These are phyloP conservation scores for Lentinula detonsa DNA, from an alignment of 768 basidiomycete genomes.

Conservation along the genomic window DNA sequence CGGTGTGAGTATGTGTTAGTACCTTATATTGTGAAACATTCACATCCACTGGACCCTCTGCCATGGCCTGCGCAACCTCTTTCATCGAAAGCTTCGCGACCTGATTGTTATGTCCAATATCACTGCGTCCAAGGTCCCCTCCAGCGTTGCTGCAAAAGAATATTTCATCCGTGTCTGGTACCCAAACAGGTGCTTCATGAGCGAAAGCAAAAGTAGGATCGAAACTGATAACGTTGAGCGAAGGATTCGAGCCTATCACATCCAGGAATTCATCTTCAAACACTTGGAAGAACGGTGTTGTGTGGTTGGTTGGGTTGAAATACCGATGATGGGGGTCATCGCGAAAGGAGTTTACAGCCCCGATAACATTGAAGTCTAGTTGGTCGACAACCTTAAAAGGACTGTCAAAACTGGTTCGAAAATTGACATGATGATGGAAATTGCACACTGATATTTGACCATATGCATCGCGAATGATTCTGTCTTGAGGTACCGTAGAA, in stretches of 20 bases:
- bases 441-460: background rate
- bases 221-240: slow-evolving; percentile 36
- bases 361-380: slow-evolving; percentile 12
- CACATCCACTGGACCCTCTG: slow-evolving; percentile 9
- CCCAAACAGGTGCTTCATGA: slow-evolving; percentile 53
- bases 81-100: slow-evolving; percentile 35
- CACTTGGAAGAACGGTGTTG: slow-evolving; percentile 44
- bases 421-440: background rate
- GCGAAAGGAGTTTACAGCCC: slow-evolving; percentile 12
- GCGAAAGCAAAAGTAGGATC: slow-evolving; percentile 42
- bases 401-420: background rate
- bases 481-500: background rate
- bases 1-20: background rate
- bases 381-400: slow-evolving; percentile 9
- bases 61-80: slow-evolving; percentile 31
- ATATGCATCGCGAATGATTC: background rate
- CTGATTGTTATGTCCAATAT: slow-evolving; percentile 37
- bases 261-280: slow-evolving; percentile 40
- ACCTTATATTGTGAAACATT: slow-evolving; percentile 11
- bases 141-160: slow-evolving; percentile 41
- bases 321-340: slow-evolving; percentile 24
- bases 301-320: slow-evolving; percentile 43
- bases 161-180: slow-evolving; percentile 43
- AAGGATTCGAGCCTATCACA: slow-evolving; percentile 38
- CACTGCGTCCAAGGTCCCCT: slow-evolving; percentile 36